These are phyloP conservation scores for Deakozyma indianensis DNA, from an alignment of 805 yeast genomes.

Conservation along the genomic window DNA sequence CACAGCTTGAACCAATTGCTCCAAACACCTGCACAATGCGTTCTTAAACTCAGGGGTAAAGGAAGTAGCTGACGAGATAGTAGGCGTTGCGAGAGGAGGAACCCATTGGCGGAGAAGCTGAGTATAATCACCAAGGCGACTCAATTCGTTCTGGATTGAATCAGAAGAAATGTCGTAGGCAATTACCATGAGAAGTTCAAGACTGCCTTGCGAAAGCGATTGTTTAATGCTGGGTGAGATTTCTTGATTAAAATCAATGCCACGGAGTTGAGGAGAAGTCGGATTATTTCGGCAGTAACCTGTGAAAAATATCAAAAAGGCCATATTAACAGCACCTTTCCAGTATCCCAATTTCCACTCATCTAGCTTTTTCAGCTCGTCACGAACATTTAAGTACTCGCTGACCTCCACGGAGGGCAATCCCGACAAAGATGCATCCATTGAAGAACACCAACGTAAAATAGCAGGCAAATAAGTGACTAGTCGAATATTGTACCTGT, in stretches of 20 bases:
- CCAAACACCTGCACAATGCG: slow-evolving; percentile 11
- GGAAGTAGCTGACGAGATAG: background rate
- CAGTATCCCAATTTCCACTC: slow-evolving; percentile 16
- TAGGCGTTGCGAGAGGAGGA: slow-evolving; percentile 7
- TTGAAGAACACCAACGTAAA: slow-evolving; percentile 6
- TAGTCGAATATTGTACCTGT: slow-evolving; percentile 49
- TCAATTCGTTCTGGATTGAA: background rate
- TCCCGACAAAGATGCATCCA: slow-evolving; percentile 7
- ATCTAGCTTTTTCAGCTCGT: slow-evolving; percentile 8
- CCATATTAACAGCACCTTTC: slow-evolving; percentile 15
- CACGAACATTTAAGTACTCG: background rate
- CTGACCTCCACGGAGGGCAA: slow-evolving; percentile 1
- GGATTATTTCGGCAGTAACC: slow-evolving; percentile 6
- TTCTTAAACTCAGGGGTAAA: slow-evolving; percentile 5
- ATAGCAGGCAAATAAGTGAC: slow-evolving; percentile 31
- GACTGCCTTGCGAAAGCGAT: slow-evolving; percentile 16
- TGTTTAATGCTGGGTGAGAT: slow-evolving; percentile 7
- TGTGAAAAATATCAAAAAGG: slow-evolving; percentile 10
- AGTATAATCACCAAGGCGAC: slow-evolving; percentile 13
- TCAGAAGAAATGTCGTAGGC: slow-evolving; percentile 19
- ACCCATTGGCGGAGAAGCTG: slow-evolving; percentile 17
- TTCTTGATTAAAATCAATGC: slow-evolving; percentile 11
- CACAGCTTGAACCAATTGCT: slow-evolving; percentile 15
- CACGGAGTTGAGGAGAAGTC: slow-evolving; percentile 1
- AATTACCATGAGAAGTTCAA: slow-evolving; percentile 24